Base-by-base conservation (phyloP, 495 filamentous ascomycete species). In the Podospora sp. region DNA sequence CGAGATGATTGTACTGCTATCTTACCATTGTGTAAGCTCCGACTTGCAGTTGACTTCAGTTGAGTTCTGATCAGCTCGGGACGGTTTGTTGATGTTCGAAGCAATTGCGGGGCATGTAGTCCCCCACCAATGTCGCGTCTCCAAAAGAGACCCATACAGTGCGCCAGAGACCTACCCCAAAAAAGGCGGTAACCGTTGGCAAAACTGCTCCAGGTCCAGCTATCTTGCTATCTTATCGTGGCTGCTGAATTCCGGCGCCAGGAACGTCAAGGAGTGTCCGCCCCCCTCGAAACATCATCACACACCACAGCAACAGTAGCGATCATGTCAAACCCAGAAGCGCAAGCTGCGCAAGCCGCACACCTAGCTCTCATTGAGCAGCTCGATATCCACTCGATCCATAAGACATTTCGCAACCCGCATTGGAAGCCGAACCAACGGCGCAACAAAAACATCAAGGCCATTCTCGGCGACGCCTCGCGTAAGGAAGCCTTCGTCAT, bases 401-500 rank as follows among this genome's bases (percentile, higher is more conserved):
- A 85, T 25, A 92, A 93, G 76, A 91, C 87, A 63, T 98, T 96
- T 83, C 93, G 95, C 69, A 96, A 92, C 73, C 81, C 89, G 0
- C 78, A 88, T 74, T 99, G 94, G 94, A 92, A 89, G 68, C 91
- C 96, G 20, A 91, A 94, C 65, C 90, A 93, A 77, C 92, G 95
- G 16, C 92, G 95, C 77, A 98, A 97, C 84, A 97, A 97, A 82
- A 97, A 96, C 74, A 89, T 98, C 78, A 98, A 98, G 78, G 92
- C 96, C 75, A 93, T 98, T 66, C 84, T 99, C 67, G 88, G 92
- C n/a, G 95, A 99, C 70, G 92, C 89, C 27, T 84, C 90, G 24
- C 88, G 92, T 46, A 93, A 93, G 75, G 89, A 94, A 80, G 91
- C 91, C 8, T 86, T 90, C 18, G 83, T 93, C 69, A 81, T 84